These are phyloP conservation scores for Spongispora temasekensis DNA, from an alignment of 1,284 basidiomycete genomes.

Conservation along the genomic window DNA sequence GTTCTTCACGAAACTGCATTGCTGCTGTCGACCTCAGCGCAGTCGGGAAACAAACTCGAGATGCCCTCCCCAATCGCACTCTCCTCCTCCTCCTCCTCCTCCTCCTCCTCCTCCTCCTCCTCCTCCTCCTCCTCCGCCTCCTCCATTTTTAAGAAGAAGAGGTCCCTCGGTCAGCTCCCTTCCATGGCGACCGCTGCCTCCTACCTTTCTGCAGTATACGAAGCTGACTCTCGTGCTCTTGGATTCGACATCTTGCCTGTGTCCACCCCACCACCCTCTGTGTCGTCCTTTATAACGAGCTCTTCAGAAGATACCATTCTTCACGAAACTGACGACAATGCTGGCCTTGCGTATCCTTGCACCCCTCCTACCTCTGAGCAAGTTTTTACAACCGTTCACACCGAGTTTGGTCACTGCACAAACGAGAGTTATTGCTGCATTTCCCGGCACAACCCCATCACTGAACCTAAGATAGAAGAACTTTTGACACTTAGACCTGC, in stretches of 20 bases:
- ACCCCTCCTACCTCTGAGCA: constrained; percentile 75
- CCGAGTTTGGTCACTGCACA: constrained; percentile 85
- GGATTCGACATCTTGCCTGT: constrained; percentile 34
- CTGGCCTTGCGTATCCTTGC: constrained; percentile 56
- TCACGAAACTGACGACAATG: constrained; percentile 49
- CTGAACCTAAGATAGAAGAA: no score
- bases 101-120: no score
- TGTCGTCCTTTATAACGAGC: constrained; percentile 67
- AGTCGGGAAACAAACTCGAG: no score
- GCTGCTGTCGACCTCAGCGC: no score
- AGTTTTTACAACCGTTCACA: constrained; percentile 73
- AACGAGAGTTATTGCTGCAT: constrained; percentile 56
- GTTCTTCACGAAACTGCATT: constrained; percentile 54
- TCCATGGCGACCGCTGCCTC: constrained; percentile 64
- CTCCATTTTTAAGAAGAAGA: constrained; percentile 67
- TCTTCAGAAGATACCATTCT: constrained; percentile 65
- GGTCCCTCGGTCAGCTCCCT: constrained; percentile 44
- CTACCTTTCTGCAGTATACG: constrained; percentile 69
- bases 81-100: no score
- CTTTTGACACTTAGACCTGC: background rate
- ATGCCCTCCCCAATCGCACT: constrained; percentile 58
- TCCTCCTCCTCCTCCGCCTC: constrained; percentile 44
- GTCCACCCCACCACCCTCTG: constrained; percentile 66
- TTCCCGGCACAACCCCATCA: no score
- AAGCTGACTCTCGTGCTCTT: constrained; percentile 65